Evolutionary conservation across 2,329 filamentous ascomycete genomes (phyloP).

Genomic region (Dendryphion nanum): DNA sequence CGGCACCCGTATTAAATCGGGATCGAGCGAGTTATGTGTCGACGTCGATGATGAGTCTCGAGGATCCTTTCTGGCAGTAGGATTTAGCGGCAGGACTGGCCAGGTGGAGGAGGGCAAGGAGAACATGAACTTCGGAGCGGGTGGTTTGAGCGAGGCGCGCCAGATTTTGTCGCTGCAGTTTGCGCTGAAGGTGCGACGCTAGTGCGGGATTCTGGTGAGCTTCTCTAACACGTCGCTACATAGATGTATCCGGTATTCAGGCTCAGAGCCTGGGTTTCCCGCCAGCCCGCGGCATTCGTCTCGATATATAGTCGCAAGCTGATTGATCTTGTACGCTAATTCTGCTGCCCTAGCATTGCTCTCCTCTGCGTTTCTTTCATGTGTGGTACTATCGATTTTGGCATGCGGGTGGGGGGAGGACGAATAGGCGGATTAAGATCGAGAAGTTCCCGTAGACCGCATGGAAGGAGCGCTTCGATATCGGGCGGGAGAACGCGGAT

Average conservation of each 20-base stretch:
- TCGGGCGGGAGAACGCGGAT: constrained; percentile 4
- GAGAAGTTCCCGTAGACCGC: constrained; percentile 5
- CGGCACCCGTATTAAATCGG: background rate
- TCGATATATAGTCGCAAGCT: constrained; percentile 3
- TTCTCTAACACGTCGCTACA: constrained; percentile 3
- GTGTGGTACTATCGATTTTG: too few relatives aligned
- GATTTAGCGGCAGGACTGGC: background rate
- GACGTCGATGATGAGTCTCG: too few relatives aligned
- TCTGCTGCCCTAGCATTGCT: constrained; percentile 1
- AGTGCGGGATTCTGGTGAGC: constrained; percentile 1
- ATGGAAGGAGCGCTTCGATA: constrained; percentile 7
- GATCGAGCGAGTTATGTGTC: background rate
- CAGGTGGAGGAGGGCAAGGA: background rate
- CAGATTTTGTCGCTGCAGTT: constrained; percentile 5
- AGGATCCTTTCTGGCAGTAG: background rate
- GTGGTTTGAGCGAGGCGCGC: constrained; percentile 1
- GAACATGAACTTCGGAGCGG: background rate
- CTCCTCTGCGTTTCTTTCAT: too few relatives aligned
- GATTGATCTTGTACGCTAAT: background rate
- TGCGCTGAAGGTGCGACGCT: constrained; percentile 1
- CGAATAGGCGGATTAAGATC: background rate
- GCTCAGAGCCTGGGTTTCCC: constrained; percentile 5
- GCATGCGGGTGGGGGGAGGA: too few relatives aligned
- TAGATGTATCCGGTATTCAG: constrained; percentile 5
- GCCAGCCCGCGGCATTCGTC: constrained; percentile 3